Evolutionary conservation across 2,329 filamentous ascomycete species (phyloP).

Genomic region (Aspergillus arachidicola): DNA sequence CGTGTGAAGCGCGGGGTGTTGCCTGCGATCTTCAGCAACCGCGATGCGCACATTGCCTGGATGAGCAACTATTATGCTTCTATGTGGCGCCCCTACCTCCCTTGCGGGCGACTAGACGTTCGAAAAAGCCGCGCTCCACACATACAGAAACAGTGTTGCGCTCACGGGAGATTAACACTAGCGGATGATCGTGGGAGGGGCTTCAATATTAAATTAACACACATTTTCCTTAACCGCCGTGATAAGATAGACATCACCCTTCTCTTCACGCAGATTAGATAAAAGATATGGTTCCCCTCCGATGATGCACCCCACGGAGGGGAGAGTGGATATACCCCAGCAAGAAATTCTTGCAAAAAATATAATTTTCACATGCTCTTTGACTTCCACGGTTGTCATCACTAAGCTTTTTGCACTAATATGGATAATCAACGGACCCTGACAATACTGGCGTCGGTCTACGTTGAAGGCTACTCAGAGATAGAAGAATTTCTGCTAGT

Average conservation of each 20-base stretch:
- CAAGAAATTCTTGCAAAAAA: neutral
- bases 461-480: neutral
- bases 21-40: slow-evolving; percentile 32
- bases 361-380: neutral
- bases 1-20: slow-evolving; percentile 31
- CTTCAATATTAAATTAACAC: neutral
- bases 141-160: neutral
- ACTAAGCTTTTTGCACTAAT: neutral
- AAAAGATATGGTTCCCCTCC: neutral
- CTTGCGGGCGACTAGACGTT: slow-evolving; percentile 21
- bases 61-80: slow-evolving; percentile 37
- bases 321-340: neutral
- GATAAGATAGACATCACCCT: neutral
- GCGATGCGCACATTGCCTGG: slow-evolving; percentile 34
- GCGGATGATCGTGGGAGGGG: neutral
- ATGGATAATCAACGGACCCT: neutral
- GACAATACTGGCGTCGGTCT: neutral
- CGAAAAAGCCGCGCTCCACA: slow-evolving; percentile 12
- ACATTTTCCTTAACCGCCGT: neutral
- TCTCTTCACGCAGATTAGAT: neutral
- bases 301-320: neutral
- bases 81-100: slow-evolving; percentile 30
- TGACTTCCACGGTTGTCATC: neutral
- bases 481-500: neutral
- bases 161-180: slow-evolving; percentile 6